Evolutionary conservation across 1,284 basidiomycete species (phyloP).

Genomic region (Ustilago curta): DNA sequence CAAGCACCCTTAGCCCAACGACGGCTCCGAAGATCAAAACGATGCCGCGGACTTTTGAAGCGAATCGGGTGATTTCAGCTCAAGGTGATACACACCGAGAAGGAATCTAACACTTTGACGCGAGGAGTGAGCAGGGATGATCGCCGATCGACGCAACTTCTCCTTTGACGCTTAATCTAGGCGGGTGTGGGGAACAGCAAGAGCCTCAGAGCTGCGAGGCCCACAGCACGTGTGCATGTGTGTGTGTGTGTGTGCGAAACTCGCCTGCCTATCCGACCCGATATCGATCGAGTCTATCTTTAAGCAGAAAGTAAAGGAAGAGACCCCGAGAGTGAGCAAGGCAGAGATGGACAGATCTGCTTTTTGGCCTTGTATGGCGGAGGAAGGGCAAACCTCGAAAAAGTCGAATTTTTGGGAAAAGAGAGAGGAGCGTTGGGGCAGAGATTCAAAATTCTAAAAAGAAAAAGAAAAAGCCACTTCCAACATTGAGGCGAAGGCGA

Average conservation of each 20-base stretch:
- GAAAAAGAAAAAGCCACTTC: not conserved
- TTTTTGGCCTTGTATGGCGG: not conserved
- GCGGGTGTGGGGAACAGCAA: not conserved
- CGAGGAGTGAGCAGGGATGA: not conserved
- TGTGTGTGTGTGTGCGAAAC: not conserved
- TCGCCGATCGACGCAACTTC: no score
- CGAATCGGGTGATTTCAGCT: no score
- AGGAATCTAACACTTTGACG: not conserved
- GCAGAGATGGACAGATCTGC: not conserved
- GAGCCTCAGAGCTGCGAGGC: not conserved
- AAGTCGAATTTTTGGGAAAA: conserved; percentile 21
- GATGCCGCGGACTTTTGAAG: conserved; percentile 4
- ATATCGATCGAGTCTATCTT: conserved; percentile 12
- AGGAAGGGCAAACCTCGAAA: not conserved
- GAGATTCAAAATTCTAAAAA: not conserved
- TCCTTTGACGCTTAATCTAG: no score
- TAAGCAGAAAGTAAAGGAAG: no score
- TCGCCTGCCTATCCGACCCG: conserved; percentile 1
- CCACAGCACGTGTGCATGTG: conserved; percentile 6
- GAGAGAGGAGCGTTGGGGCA: conserved; percentile 10
- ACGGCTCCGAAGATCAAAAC: no score
- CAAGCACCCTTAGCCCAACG: conserved; percentile 25
- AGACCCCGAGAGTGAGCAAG: not conserved
- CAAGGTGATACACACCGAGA: no score
- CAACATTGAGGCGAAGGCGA: conserved; percentile 12